Conservation (phyloP, 257 asterid species). For the Solanum habrochaites region DNA sequence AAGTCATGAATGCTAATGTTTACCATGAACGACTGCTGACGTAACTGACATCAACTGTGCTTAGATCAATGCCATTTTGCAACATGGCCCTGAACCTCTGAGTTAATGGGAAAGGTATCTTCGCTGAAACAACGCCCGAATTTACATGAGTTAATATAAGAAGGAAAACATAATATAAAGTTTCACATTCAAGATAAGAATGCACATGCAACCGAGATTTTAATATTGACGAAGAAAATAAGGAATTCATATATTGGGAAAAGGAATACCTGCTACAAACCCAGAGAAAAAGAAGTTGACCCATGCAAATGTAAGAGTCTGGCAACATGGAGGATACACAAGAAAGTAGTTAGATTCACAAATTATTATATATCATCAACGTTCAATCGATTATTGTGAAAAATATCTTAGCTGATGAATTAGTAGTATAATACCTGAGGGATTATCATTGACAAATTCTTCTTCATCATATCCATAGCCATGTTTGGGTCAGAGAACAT, state of each 20-base stretch:
- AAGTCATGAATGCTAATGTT: not conserved
- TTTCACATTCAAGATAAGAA: not conserved
- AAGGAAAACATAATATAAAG: not conserved
- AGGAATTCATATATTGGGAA: not conserved
- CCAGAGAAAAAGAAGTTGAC: constrained; percentile 98
- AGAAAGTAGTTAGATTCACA: not conserved
- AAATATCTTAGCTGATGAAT: not conserved
- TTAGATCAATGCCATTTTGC: constrained; percentile 90
- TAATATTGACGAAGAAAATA: not conserved
- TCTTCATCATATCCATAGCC: constrained; percentile 99
- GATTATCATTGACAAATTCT: constrained; percentile 89
- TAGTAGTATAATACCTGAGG: constrained; percentile 49
- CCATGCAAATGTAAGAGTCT: constrained; percentile 97
- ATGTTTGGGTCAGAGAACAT: constrained; percentile 97
- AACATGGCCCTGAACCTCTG: constrained; percentile 95
- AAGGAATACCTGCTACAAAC: constrained; percentile 75
- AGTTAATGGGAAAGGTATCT: constrained; percentile 88
- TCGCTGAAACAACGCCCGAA: constrained; percentile 39
- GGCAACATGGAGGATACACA: constrained; percentile 12
- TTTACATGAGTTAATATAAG: not conserved
- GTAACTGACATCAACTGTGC: constrained; percentile 92
- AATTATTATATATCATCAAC: not conserved
- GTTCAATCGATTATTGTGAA: not conserved
- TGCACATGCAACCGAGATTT: not conserved
- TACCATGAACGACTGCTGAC: constrained; percentile 98